Percentiles rank a stretch among this genome's conserved stretches.
Evolutionary conservation across 2,329 filamentous ascomycete species (phyloP).

Genomic region (Fusarium camptoceras): DNA sequence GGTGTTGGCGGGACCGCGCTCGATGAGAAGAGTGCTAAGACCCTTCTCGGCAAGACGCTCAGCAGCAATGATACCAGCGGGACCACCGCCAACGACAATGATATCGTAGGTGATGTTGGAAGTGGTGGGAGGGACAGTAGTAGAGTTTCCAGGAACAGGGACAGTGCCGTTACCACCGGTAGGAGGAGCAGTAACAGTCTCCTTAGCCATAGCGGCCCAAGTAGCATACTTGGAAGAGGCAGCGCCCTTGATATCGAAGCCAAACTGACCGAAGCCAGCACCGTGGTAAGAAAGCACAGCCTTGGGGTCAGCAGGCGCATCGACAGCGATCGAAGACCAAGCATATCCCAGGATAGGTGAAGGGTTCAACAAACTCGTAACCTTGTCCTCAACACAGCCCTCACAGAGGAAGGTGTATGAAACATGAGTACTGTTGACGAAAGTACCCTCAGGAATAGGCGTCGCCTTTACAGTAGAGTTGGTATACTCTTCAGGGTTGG

Average conservation of each 20-base stretch:
- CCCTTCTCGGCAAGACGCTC: slow-evolving; percentile 44
- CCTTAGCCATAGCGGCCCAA: slow-evolving; percentile 46
- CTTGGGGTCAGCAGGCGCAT: slow-evolving; percentile 48
- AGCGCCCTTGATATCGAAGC: slow-evolving; percentile 48
- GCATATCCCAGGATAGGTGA: slow-evolving; percentile 55
- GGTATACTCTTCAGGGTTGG: slow-evolving; percentile 59
- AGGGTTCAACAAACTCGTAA: slow-evolving; percentile 42
- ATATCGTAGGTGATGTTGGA: slow-evolving; percentile 45
- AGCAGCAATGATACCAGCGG: slow-evolving; percentile 44
- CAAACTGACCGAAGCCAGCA: slow-evolving; percentile 54
- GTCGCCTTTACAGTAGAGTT: slow-evolving; percentile 53
- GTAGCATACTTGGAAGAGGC: slow-evolving; percentile 49
- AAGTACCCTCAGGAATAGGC: slow-evolving; percentile 64
- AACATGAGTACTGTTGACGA: slow-evolving; percentile 64
- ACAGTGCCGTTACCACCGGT: slow-evolving; percentile 12
- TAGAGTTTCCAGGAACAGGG: slow-evolving; percentile 23
- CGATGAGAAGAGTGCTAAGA: slow-evolving; percentile 43
- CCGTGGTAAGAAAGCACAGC: slow-evolving; percentile 55
- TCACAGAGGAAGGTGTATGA: slow-evolving; percentile 66
- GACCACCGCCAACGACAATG: slow-evolving; percentile 44
- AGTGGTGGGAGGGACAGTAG: slow-evolving; percentile 24
- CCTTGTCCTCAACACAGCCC: slow-evolving; percentile 54
- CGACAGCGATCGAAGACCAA: slow-evolving; percentile 51
- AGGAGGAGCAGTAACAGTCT: slow-evolving; percentile 22
- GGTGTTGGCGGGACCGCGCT: slow-evolving; percentile 45